phyloP scores from a whole-genome alignment of 768 basidiomycete species.

The Hygrocybe punicea region DNA sequence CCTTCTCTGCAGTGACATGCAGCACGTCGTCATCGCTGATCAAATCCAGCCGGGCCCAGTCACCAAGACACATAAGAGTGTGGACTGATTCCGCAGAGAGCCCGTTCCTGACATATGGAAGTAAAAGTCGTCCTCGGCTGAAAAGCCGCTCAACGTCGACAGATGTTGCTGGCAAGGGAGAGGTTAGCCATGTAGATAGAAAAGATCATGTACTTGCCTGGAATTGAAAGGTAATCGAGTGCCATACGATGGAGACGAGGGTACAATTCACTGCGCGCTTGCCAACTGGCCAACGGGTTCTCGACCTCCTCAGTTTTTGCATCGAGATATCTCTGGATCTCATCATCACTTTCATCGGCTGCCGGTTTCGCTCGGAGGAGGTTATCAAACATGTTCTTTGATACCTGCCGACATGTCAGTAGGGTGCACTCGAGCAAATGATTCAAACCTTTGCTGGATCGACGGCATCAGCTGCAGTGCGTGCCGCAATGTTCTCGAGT shows the following conservation, averaged over 20 bases:
- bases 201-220: background rate
- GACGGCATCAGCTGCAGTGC: background rate
- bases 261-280: conserved; percentile 9
- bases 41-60: background rate
- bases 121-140: background rate
- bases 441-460: background rate
- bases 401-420: background rate
- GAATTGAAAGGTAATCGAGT: conserved; percentile 19
- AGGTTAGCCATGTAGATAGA: background rate
- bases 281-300: conserved; percentile 6
- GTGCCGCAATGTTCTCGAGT: background rate
- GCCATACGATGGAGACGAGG: conserved; percentile 27
- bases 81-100: background rate
- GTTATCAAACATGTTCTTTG: conserved; percentile 19
- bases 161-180: conserved; percentile 3
- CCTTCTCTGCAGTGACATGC: background rate
- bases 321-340: background rate
- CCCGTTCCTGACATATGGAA: conserved; percentile 1
- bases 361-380: background rate
- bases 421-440: conserved; percentile 5
- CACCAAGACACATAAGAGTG: conserved; percentile 7
- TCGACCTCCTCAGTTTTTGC: background rate
- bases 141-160: conserved; percentile 6
- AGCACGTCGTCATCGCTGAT: background rate
- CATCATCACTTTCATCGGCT: conserved; percentile 8